Conservation (phyloP, 2,329 filamentous ascomycete genomes). For the Sarocladium brachiariae region DNA sequence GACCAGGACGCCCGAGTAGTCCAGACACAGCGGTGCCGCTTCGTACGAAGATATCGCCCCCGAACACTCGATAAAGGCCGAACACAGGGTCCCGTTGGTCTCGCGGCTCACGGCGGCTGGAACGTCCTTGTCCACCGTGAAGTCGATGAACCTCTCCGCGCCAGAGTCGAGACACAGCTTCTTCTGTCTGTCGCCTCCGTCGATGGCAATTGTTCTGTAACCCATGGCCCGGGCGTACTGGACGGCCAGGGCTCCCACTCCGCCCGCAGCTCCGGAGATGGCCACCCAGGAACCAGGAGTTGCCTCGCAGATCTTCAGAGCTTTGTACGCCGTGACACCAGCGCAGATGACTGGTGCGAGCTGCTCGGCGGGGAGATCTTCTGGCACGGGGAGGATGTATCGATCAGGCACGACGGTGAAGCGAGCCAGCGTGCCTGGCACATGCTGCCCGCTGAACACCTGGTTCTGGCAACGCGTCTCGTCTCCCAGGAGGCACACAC, state of each 20-base stretch:
- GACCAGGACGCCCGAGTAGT: slow-evolving; percentile 30
- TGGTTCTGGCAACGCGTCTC: slow-evolving; percentile 55
- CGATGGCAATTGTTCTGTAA: slow-evolving; percentile 41
- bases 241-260: slow-evolving; percentile 65
- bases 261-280: slow-evolving; percentile 76
- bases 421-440: slow-evolving; percentile 54
- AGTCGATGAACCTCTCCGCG: slow-evolving; percentile 69
- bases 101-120: neutral
- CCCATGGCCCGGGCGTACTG: slow-evolving; percentile 90
- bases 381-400: slow-evolving; percentile 65
- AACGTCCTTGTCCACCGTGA: slow-evolving; percentile 63
- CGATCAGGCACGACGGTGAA: slow-evolving; percentile 60
- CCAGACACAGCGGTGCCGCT: neutral
- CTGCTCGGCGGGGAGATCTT: slow-evolving; percentile 23
- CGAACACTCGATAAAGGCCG: slow-evolving; percentile 2
- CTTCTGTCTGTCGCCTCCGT: slow-evolving; percentile 74
- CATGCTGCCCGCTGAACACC: slow-evolving; percentile 53
- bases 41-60: neutral
- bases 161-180: slow-evolving; percentile 63
- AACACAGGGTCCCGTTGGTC: neutral
- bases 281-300: slow-evolving; percentile 68
- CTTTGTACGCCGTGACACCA: slow-evolving; percentile 79
- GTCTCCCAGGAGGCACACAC: neutral
- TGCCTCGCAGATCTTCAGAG: slow-evolving; percentile 68
- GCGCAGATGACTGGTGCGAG: slow-evolving; percentile 74